Conservation (phyloP, 805 yeast species). For the Yarrowia hollandica region DNA sequence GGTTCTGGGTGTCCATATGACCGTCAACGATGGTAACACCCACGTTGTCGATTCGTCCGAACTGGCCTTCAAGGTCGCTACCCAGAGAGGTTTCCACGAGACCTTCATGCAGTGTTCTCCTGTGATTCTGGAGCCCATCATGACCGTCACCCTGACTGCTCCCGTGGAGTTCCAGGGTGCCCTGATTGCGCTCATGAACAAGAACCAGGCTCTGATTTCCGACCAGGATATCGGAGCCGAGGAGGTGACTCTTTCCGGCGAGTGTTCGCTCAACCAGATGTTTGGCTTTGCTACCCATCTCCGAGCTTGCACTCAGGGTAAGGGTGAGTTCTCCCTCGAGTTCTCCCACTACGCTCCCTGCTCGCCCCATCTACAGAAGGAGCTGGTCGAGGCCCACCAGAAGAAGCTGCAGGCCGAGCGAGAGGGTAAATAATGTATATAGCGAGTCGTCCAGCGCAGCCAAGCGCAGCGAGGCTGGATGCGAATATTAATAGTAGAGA, state of each 20-base stretch:
- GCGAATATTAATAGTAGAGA: no score
- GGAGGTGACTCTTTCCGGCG: constrained; percentile 90
- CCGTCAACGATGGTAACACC: constrained; percentile 93
- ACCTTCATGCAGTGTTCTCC: constrained; percentile 85
- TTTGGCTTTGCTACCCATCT: constrained; percentile 94
- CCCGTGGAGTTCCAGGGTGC: constrained; percentile 96
- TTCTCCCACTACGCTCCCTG: constrained; percentile 91
- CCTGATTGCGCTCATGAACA: constrained; percentile 88
- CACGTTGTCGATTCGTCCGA: constrained; percentile 98
- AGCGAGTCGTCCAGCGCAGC: no score
- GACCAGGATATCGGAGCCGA: constrained; percentile 94
- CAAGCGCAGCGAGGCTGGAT: no score
- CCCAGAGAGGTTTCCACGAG: constrained; percentile 86
- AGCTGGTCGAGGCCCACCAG: constrained; percentile 80
- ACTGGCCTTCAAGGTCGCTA: constrained; percentile 90
- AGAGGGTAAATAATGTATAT: constrained; percentile 26
- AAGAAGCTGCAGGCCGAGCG: constrained; percentile 50
- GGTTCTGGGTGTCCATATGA: constrained; percentile 90
- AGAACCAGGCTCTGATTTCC: constrained; percentile 84
- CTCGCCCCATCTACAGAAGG: constrained; percentile 83
- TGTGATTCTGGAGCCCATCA: constrained; percentile 91
- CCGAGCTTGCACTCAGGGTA: constrained; percentile 97
- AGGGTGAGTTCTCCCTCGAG: constrained; percentile 96
- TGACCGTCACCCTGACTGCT: constrained; percentile 89
- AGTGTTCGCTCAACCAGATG: constrained; percentile 94